phyloP scores from a whole-genome alignment of 2,329 filamentous ascomycete genomes.

The Pestalotiopsis sp. region DNA sequence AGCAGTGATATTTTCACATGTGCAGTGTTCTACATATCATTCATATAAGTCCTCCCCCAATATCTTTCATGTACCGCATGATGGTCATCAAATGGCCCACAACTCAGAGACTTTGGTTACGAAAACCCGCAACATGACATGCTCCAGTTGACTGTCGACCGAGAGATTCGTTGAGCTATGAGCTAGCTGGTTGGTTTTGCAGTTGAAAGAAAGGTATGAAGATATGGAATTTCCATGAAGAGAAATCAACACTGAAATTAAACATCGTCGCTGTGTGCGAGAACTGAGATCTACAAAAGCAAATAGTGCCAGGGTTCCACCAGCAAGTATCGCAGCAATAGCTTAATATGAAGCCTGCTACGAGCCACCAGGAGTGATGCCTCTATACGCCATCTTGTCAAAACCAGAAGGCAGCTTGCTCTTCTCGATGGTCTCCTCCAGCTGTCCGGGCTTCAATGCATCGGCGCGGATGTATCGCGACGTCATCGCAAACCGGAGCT shows the following conservation, averaged over 20 bases:
- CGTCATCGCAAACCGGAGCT: slow-evolving; percentile 58
- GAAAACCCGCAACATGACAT: too few relatives aligned
- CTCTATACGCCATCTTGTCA: slow-evolving; percentile 28
- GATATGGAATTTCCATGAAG: neutral
- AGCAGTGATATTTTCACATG: too few relatives aligned
- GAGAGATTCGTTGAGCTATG: neutral
- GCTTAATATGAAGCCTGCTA: neutral
- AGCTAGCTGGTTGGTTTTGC: neutral
- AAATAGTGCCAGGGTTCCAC: neutral
- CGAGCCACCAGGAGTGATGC: slow-evolving; percentile 5
- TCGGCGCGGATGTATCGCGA: slow-evolving; percentile 51
- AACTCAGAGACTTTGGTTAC: too few relatives aligned
- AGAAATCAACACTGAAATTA: neutral
- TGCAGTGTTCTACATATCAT: too few relatives aligned
- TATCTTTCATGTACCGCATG: too few relatives aligned
- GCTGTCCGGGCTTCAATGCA: slow-evolving; percentile 34
- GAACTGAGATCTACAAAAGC: neutral
- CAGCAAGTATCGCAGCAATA: neutral
- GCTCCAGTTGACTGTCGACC: neutral
- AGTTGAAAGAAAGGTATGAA: neutral
- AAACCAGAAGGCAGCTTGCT: slow-evolving; percentile 35
- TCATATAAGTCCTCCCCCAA: too few relatives aligned
- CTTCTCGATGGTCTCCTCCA: slow-evolving; percentile 27
- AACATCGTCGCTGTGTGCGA: neutral
- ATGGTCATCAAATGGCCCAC: too few relatives aligned